Evolutionary conservation across 1,139 yeast genomes (phyloP).

Genomic region (Geotrichum phurueaensis): DNA sequence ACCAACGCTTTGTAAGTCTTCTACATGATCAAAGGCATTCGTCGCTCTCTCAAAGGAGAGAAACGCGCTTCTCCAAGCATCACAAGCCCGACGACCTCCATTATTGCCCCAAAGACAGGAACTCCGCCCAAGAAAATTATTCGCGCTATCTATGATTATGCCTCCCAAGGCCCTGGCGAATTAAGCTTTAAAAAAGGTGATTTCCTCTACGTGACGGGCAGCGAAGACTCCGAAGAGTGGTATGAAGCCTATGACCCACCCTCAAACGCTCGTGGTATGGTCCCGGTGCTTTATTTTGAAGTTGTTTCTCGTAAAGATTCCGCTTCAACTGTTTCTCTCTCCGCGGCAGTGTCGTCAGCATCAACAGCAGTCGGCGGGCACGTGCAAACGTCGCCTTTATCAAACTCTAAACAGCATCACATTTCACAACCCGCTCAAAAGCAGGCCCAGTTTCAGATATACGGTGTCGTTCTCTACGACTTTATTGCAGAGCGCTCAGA

Average conservation of each 20-base stretch:
- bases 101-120: slow-evolving; percentile 26
- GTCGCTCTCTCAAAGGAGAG: slow-evolving; percentile 36
- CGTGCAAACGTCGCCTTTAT: slow-evolving; percentile 7
- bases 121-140: slow-evolving; percentile 70
- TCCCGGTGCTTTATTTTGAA: slow-evolving; percentile 80
- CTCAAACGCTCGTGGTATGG: slow-evolving; percentile 71
- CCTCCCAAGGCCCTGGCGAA: slow-evolving; percentile 79
- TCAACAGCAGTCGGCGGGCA: neutral
- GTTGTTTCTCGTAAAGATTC: slow-evolving; percentile 54
- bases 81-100: slow-evolving; percentile 11
- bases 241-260: slow-evolving; percentile 88
- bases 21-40: slow-evolving; percentile 28
- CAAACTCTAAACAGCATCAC: slow-evolving; percentile 1
- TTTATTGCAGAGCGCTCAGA: slow-evolving; percentile 86
- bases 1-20: neutral
- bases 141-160: slow-evolving; percentile 72
- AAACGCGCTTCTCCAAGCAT: slow-evolving; percentile 29
- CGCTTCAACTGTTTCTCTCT: slow-evolving; percentile 40
- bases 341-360: slow-evolving; percentile 10
- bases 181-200: slow-evolving; percentile 75
- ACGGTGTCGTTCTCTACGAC: slow-evolving; percentile 69
- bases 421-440: neutral
- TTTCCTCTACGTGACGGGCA: slow-evolving; percentile 72
- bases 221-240: slow-evolving; percentile 65
- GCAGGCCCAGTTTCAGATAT: slow-evolving; percentile 38